Evolutionary conservation across 176 grass and related monocot species (phyloP), one percentile per base, ranked within the genome.

Genomic region (Chloris gayana): DNA sequence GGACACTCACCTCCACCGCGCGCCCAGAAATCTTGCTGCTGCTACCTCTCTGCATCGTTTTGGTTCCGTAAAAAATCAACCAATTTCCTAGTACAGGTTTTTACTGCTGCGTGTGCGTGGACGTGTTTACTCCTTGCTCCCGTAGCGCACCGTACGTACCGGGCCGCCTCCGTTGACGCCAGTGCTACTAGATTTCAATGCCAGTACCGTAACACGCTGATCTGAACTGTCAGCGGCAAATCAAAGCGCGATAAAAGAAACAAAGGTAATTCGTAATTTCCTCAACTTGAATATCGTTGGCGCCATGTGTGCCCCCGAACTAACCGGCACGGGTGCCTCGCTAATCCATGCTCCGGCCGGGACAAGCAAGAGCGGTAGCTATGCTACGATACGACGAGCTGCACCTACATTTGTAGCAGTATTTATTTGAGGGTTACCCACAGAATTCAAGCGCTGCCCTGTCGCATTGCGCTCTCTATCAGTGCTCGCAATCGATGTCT

Each of bases 301-400:
- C 41, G 70, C 70, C 70, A 69, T 25, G 19, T 38, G 84, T 49
- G 77, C 42, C 50, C 62, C 77, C 61, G 37, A 69, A 68, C 70
- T 67, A 79, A 78, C 34, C 33, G 25, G 58, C 30, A 59, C 32
- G 6, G 50, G 1, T 3, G 72, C 51, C 12, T 22, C 3, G 66
- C 69, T 70, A 9, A 50, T 50, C 12, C 41, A 13, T 44, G 11
- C 9, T 44, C 12, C 11, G 12, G 41, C 41, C 9, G 24, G 9
- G 25, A 11, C 8, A 11, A 25, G 56, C n/a, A 26, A 24, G 6
- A 58, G 54, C 25, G 2, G 19, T 2, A n/a, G 53, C 53, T n/a
- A 56, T 21, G 53, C 53, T n/a, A 56, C 53, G 53, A n/a, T 2
- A 22, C 7, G 53, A 56, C 53, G 21, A 56, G 9, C 21, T 22